Conservation (phyloP, 768 basidiomycete species). For the Hirschioporus abietinus region DNA sequence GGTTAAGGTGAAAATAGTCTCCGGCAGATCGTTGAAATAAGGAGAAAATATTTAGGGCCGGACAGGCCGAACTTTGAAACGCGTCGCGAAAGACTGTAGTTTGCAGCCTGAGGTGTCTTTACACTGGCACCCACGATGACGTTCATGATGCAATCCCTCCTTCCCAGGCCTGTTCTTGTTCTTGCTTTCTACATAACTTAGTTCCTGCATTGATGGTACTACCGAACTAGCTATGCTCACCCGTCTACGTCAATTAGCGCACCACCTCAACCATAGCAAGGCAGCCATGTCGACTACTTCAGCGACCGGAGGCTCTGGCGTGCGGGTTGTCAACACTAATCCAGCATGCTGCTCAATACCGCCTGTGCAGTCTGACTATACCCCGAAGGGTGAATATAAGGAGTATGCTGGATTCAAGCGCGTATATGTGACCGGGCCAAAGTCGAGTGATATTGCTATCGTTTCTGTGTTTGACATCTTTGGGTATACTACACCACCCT, state of each 20-base stretch:
- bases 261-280: slow-evolving; percentile 29
- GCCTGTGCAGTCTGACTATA: slow-evolving; percentile 47
- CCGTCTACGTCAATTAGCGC: slow-evolving; percentile 33
- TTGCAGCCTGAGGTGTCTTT: too few species aligned
- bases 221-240: slow-evolving; percentile 24
- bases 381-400: slow-evolving; percentile 44
- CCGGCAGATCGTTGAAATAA: not conserved
- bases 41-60: not conserved
- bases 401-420: slow-evolving; percentile 42
- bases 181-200: too few species aligned
- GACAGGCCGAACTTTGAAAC: too few species aligned
- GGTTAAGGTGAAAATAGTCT: slow-evolving; percentile 16
- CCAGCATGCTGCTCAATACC: slow-evolving; percentile 50
- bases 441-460: slow-evolving; percentile 43
- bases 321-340: slow-evolving; percentile 25
- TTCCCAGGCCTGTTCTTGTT: too few species aligned
- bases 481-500: slow-evolving; percentile 31
- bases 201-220: too few species aligned
- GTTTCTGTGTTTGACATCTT: slow-evolving; percentile 63
- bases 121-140: too few species aligned
- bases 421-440: slow-evolving; percentile 25
- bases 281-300: slow-evolving; percentile 29
- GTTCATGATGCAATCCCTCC: too few species aligned
- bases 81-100: too few species aligned
- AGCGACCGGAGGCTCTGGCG: slow-evolving; percentile 12